Conservation (phyloP, 169 alveolate genomes). For the Plasmodium coatneyi region DNA sequence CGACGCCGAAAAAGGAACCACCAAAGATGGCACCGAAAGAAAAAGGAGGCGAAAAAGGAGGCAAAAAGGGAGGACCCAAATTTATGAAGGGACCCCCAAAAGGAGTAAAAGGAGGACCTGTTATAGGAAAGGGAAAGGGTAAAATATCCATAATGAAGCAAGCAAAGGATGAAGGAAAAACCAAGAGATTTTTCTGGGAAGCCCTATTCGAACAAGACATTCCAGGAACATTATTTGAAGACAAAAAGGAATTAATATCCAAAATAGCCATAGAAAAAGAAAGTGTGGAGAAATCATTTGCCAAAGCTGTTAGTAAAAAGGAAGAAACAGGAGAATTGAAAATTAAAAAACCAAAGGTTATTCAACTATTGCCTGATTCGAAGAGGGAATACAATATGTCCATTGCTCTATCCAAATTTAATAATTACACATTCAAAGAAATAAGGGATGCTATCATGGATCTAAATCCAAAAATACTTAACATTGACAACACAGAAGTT, state of each 20-base stretch:
- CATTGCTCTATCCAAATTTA: constrained; percentile 91
- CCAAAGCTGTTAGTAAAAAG: constrained; percentile 78
- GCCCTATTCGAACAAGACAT: constrained; percentile 90
- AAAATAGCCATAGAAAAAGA: constrained; percentile 85
- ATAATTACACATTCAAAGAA: constrained; percentile 90
- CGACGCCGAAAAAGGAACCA: constrained; percentile 70
- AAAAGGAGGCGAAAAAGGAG: constrained; percentile 78
- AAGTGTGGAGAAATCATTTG: constrained; percentile 84
- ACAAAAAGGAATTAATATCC: constrained; percentile 83
- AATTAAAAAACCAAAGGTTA: constrained; percentile 75
- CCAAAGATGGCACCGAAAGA: constrained; percentile 75
- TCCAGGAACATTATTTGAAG: constrained; percentile 89
- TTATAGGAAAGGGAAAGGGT: constrained; percentile 77
- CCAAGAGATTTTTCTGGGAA: constrained; percentile 92
- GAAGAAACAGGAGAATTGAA: constrained; percentile 16
- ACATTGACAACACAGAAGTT: constrained; percentile 91
- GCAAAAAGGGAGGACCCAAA: constrained; percentile 78
- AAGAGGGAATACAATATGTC: constrained; percentile 92
- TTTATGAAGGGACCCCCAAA: constrained; percentile 86
- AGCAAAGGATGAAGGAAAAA: constrained; percentile 85
- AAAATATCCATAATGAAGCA: constrained; percentile 66
- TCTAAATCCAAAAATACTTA: constrained; percentile 87
- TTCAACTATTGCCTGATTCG: constrained; percentile 91
- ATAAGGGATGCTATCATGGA: constrained; percentile 90
- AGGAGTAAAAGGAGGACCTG: constrained; percentile 76